Evolutionary conservation across 2,329 filamentous ascomycete species (phyloP), one percentile per base, ranked within the genome.

Genomic region (Beauveria pseudobassiana): DNA sequence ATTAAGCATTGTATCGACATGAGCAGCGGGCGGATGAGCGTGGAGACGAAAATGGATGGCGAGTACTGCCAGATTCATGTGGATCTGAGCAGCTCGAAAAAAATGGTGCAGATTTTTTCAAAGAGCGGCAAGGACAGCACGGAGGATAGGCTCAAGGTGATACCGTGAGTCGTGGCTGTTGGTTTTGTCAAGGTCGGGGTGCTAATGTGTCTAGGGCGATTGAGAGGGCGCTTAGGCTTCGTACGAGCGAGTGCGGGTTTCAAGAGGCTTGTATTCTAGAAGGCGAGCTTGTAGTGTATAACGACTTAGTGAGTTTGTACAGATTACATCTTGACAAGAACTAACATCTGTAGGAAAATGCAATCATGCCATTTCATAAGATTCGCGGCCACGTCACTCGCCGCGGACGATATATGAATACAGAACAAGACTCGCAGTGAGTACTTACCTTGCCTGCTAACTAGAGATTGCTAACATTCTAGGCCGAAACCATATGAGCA

Each of bases 51-150:
- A 70, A 85, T 96, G 64, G 91, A 96, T 68, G 91, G 90, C 14
- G 92, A 96, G 72, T 96, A 95, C 66, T 96, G 90, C 67, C 92
- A 96, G 71, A 85, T 96, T 34, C 92, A 96, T 68, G 77, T 96
- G 45, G 86, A 96, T 69, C 75, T 90, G 7, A 76, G 77, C 9
- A 84, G 82, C 55, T 75, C 76, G 18, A 70, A 62, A 1, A 70
- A 80, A 1, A 82, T 79, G 53, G 85, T 96, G 30, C 87, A 88
- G 65, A 93, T 96, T 34, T 96, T 95, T 70, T 96, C 91, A 10
- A 97, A 96, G 71, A 95, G 91, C 68, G 91, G 92, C 62, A 96
- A 95, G 70, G 90, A 96, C 66, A 93, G 91, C 50, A 96, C 91
- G 0, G 70, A 76, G 57, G 92, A 96, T 71, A 83, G 89, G 40